phyloP scores from a whole-genome alignment of 768 basidiomycete genomes.

The Leucogyrophana mollusca region DNA sequence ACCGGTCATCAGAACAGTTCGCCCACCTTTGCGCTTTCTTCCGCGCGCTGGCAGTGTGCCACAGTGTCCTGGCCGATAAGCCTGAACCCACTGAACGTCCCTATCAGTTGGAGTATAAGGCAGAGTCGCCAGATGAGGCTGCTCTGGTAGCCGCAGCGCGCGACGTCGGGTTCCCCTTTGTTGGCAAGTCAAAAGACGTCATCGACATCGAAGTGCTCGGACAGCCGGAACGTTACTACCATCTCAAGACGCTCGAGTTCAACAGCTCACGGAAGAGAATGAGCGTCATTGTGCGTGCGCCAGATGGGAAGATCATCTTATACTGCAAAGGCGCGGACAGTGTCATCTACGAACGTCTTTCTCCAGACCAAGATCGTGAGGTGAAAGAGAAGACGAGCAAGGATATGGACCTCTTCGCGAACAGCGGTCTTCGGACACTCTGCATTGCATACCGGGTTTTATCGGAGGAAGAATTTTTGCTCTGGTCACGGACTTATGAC shows the following conservation, averaged over 20 bases:
- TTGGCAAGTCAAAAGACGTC: slow-evolving; percentile 67
- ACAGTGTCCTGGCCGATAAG: slow-evolving; percentile 83
- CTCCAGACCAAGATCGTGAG: slow-evolving; percentile 66
- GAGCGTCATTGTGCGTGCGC: slow-evolving; percentile 86
- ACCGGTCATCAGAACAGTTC: slow-evolving; percentile 60
- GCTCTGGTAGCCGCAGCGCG: slow-evolving; percentile 90
- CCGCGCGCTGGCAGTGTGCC: slow-evolving; percentile 92
- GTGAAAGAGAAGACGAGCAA: slow-evolving; percentile 76
- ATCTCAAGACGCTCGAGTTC: slow-evolving; percentile 87
- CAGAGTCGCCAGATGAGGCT: slow-evolving; percentile 94
- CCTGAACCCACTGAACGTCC: slow-evolving; percentile 63
- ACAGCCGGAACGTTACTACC: slow-evolving; percentile 75
- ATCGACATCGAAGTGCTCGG: slow-evolving; percentile 94
- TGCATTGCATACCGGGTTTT: slow-evolving; percentile 84
- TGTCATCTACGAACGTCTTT: slow-evolving; percentile 87
- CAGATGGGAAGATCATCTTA: slow-evolving; percentile 78
- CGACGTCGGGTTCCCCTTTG: slow-evolving; percentile 91
- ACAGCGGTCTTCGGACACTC: slow-evolving; percentile 86
- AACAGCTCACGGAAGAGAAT: slow-evolving; percentile 93
- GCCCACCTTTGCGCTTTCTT: slow-evolving; percentile 80
- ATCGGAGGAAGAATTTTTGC: slow-evolving; percentile 78
- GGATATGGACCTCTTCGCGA: slow-evolving; percentile 94
- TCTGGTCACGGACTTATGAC: slow-evolving; percentile 81
- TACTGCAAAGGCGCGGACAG: slow-evolving; percentile 98
- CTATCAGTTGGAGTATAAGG: slow-evolving; percentile 81